Evolutionary conservation across 2,329 filamentous ascomycete genomes (phyloP), one percentile per base, ranked within the genome.

Genomic region (Apiospora koreana): DNA sequence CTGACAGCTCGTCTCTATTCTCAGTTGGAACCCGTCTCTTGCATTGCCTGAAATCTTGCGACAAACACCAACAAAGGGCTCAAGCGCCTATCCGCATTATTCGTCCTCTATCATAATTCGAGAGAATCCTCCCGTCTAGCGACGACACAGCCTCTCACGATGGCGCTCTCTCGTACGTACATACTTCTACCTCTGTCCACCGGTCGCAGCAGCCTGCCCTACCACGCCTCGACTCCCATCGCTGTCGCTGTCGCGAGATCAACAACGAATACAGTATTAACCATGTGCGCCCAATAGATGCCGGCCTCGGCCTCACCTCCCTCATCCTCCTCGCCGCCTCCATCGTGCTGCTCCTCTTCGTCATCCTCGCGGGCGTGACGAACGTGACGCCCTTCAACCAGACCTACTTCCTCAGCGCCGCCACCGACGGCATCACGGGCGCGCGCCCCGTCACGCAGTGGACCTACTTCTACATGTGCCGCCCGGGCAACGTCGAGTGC

Each of bases 381-480:
- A 72, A 80, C 72, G 79, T 80, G n/a, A 78, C 83, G 8, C 88
- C 88, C 1, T 84, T 97, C 69, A 89, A 92, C 80, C 84, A 90
- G 71, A 94, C 94, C 74, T 98, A 94, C 83, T 97, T 98, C 85
- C 89, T 98, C 42, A 86, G 92, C 78, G 93, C 93, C 76, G 88
- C 93, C 78, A 97, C 95, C 0, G 84, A 83, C 42, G 89, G 86
- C 77, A 94, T 97, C 77, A 84, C 87, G 3, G 91, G 91, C 65
- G 91, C 94, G 16, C 88, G 91, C 68, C 73, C 85, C 67, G 76
- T 87, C 23, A 91, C 94, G 16, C 91, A 95, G 83, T 98, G 95
- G 95, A 97, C 94, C 45, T 97, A 92, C 83, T 96, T 97, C 86
- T 91, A 93, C 80, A 85, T 97, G 72, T 97, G 95, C 83, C 89